Conservation (phyloP, 345 rosid species). For the Eucalyptus guilfoylei region DNA sequence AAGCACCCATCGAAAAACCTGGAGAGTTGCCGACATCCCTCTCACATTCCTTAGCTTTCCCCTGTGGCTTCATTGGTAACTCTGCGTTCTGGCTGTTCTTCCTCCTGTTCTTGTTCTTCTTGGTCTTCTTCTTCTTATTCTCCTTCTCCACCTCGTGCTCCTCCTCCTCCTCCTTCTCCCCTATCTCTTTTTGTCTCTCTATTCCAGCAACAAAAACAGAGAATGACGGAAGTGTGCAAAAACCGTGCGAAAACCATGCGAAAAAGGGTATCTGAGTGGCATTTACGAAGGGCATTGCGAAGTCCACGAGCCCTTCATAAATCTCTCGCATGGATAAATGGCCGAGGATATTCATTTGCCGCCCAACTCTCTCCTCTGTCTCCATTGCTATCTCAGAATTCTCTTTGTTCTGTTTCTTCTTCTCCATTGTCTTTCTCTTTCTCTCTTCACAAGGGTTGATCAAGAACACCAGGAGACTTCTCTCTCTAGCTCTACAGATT, state of each 20-base stretch:
- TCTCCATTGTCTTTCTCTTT: background rate
- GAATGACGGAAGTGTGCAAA: too few species aligned
- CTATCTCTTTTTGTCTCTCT: background rate
- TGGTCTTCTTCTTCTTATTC: too few species aligned
- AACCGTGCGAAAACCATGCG: background rate
- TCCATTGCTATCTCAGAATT: background rate
- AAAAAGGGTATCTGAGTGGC: background rate
- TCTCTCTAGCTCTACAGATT: background rate
- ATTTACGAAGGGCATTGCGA: background rate
- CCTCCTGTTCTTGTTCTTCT: rapidly evolving
- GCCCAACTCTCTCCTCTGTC: background rate
- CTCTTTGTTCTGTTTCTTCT: background rate
- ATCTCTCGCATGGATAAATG: background rate
- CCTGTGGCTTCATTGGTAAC: too few species aligned
- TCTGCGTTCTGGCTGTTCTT: rapidly evolving
- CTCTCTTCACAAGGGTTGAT: background rate
- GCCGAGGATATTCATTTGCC: background rate
- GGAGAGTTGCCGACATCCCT: too few species aligned
- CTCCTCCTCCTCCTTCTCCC: background rate
- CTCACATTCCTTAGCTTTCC: too few species aligned
- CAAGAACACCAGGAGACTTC: background rate
- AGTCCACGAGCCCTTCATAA: background rate
- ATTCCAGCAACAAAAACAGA: background rate
- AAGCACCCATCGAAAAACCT: too few species aligned
- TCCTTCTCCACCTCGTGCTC: background rate